These are phyloP conservation scores for Ceratobasidium sp. DNA, from an alignment of 1,284 basidiomycete species.

Conservation along the genomic window DNA sequence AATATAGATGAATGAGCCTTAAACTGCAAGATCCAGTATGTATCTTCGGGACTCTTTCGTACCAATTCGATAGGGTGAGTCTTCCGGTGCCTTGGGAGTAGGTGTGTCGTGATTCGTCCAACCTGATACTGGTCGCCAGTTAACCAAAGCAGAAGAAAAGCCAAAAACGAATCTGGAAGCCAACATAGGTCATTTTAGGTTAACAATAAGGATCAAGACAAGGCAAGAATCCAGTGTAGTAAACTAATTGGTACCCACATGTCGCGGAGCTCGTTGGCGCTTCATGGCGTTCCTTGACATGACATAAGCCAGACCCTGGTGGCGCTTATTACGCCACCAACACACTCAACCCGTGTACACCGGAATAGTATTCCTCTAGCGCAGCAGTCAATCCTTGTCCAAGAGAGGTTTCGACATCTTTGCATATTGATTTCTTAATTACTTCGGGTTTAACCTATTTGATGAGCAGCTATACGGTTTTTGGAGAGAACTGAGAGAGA, in stretches of 20 bases:
- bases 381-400: background rate
- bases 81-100: background rate
- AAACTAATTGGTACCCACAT: constrained; percentile 27
- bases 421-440: too few relatives aligned
- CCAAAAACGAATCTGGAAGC: background rate
- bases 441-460: too few relatives aligned
- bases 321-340: constrained; percentile 29
- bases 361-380: background rate
- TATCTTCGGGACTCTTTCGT: background rate
- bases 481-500: background rate
- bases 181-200: background rate
- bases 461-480: too few relatives aligned
- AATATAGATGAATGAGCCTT: background rate
- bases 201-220: background rate
- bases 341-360: too few relatives aligned
- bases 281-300: background rate
- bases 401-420: too few relatives aligned
- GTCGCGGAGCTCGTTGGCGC: constrained; percentile 29
- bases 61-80: background rate
- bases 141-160: background rate
- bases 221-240: background rate
- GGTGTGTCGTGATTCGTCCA: constrained; percentile 10
- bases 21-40: background rate
- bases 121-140: background rate
- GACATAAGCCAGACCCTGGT: constrained; percentile 5